Base-by-base conservation (phyloP, 2,329 filamentous ascomycete species). In the Fusarium mangiferae region DNA sequence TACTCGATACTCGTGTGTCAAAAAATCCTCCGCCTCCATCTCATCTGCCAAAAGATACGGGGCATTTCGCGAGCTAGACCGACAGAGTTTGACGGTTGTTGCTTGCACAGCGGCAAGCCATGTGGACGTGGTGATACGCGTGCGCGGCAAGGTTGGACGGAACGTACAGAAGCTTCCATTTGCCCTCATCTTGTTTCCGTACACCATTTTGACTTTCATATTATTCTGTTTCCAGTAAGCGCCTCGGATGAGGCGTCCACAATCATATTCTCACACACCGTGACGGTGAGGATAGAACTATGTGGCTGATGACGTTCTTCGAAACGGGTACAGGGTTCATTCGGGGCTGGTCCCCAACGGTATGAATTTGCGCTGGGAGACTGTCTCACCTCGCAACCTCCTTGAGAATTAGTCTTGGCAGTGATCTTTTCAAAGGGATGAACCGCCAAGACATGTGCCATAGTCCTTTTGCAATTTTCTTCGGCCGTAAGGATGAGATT, bases 1-100 rank as follows among this genome's bases (percentile, higher is more conserved):
- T 74, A 74, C 54, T 61, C 57, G 58, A 60, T 74, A 74, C 71
- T 57, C 61, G 57, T 22, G 66, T 46, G 44, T 51, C 42, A 65
- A 58, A 58, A 63, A 51, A 55, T 24, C 51, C 46, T 60, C 46
- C 22, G 36, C 26, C 24, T 35, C 41, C 36, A 49, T 45, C 45
- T 36, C 33, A 49, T 33, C 45, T 54, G 14, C 24, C 44, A 41
- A 45, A 24, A 28, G 36, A 48, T 35, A 54, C 24, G 59, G 48
- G 56, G 28, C 44, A 46, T 30, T 35, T 64, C 22, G 7, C 24
- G 35, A 48, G 42, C 66, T 65, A 70, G 24, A n/a, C 36, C 5
- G 41, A 58, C 68, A 62, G 30, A 71, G 36, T 71, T 67, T 44
- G 62, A 44, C 22, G 51, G 39, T 44, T 52, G 33, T 30, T 62